Evolutionary conservation across 208 protist species (phyloP).

Genomic region (Blastocrithidia nonstop): DNA sequence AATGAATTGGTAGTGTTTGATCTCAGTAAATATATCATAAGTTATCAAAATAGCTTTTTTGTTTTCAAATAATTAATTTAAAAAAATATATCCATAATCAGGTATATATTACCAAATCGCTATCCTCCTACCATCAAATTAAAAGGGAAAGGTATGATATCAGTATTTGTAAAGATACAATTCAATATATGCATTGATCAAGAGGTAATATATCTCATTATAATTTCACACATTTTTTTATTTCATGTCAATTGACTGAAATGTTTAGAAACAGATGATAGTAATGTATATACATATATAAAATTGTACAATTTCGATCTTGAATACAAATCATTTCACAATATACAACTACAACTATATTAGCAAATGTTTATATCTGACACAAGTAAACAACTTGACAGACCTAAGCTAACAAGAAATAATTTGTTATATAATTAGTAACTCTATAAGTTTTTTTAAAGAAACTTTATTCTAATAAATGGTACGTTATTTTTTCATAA

Average conservation of each 20-base stretch:
- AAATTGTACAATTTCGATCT: not conserved
- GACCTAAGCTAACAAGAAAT: too few species aligned
- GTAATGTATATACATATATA: constrained; percentile 3
- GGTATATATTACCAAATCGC: constrained; percentile 3
- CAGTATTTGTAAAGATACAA: constrained; percentile 1
- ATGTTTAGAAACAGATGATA: too few species aligned
- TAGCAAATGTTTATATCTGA: too few species aligned
- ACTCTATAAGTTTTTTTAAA: too few species aligned
- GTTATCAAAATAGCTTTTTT: constrained; percentile 6
- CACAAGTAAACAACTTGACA: too few species aligned
- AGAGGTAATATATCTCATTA: not conserved
- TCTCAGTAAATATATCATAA: constrained; percentile 1
- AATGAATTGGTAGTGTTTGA: not conserved
- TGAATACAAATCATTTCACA: too few species aligned
- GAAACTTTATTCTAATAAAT: too few species aligned
- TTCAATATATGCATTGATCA: not conserved
- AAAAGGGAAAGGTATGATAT: not conserved
- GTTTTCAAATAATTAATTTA: constrained; percentile 2
- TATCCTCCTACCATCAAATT: not conserved
- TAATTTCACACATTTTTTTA: not conserved
- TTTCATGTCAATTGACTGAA: not conserved
- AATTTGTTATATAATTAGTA: too few species aligned
- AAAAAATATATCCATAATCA: constrained; percentile 5
- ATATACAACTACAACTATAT: too few species aligned
- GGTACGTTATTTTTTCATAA: too few species aligned